A percentile compares a stretch with the other conserved stretches of the same genome.
Conservation (phyloP, 257 asterid species). For the Thymus quinquecostatus region DNA sequence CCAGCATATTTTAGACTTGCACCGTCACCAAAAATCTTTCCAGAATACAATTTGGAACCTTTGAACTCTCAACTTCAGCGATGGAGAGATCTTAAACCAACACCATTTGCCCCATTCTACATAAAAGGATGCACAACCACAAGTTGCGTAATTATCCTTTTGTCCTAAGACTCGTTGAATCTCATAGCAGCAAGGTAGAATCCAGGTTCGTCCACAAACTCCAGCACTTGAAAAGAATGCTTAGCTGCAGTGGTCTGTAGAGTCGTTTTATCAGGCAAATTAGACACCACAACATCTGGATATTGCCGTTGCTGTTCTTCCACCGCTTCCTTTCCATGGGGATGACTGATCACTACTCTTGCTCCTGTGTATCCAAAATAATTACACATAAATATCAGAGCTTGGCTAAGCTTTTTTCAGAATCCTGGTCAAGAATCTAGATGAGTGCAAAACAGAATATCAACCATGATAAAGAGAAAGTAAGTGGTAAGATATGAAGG, state of each 20-base stretch:
- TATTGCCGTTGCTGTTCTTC: slow-evolving; percentile 59
- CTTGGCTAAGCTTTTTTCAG: too few species aligned
- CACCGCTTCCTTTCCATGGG: slow-evolving; percentile 60
- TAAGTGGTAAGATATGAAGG: background rate
- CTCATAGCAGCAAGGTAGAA: slow-evolving; percentile 60
- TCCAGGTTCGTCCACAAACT: slow-evolving; percentile 61
- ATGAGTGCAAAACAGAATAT: background rate
- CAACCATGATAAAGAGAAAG: too few species aligned
- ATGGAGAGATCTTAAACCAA: too few species aligned
- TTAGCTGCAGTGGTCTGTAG: slow-evolving; percentile 48
- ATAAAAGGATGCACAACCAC: too few species aligned
- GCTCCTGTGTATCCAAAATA: slow-evolving; percentile 50
- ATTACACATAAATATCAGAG: background rate
- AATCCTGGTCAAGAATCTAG: background rate
- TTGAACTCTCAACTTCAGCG: background rate
- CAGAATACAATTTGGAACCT: background rate
- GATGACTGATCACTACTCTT: slow-evolving; percentile 85
- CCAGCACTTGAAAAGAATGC: slow-evolving; percentile 58
- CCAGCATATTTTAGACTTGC: too few species aligned
- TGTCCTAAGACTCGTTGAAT: slow-evolving; percentile 22
- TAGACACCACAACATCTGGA: slow-evolving; percentile 66
- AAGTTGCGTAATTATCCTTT: background rate
- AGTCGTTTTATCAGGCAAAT: slow-evolving; percentile 54
- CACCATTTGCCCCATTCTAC: too few species aligned
- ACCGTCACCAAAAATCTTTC: background rate